Percentiles rank a stretch among this genome's conserved stretches.
These are phyloP conservation scores for Yamadazyma nakazawae DNA, from an alignment of 805 yeast genomes.

Conservation along the genomic window DNA sequence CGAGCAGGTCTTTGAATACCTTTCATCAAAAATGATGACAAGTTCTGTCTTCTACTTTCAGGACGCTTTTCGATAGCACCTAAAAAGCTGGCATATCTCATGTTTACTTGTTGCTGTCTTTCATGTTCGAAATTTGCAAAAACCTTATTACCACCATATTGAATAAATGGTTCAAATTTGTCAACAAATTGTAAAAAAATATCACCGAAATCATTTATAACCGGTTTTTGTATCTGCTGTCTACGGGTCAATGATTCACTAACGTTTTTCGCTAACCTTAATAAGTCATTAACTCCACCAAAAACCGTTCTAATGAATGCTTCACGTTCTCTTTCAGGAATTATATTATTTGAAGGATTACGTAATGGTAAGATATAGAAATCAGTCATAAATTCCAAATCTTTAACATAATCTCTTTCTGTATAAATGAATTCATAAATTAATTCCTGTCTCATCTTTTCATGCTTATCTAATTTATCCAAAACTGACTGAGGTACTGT, in stretches of 20 bases:
- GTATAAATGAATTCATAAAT: slow-evolving; percentile 92
- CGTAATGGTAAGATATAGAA: slow-evolving; percentile 90
- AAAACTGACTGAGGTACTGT: slow-evolving; percentile 80
- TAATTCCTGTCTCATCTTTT: slow-evolving; percentile 90
- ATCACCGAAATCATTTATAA: slow-evolving; percentile 84
- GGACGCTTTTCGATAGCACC: slow-evolving; percentile 85
- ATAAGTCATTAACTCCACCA: slow-evolving; percentile 83
- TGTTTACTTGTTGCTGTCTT: slow-evolving; percentile 85
- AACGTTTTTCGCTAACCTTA: slow-evolving; percentile 75
- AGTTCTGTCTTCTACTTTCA: slow-evolving; percentile 84
- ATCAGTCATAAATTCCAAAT: slow-evolving; percentile 87
- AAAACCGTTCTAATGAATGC: slow-evolving; percentile 89
- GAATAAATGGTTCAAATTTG: slow-evolving; percentile 85
- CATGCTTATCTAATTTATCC: slow-evolving; percentile 75
- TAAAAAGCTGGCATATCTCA: slow-evolving; percentile 88
- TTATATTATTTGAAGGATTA: slow-evolving; percentile 67
- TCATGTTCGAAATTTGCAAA: slow-evolving; percentile 95
- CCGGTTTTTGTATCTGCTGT: slow-evolving; percentile 76
- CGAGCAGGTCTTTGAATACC: slow-evolving; percentile 96
- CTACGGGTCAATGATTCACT: slow-evolving; percentile 88
- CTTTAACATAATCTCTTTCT: slow-evolving; percentile 93
- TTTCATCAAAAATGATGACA: slow-evolving; percentile 88
- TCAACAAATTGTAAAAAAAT: slow-evolving; percentile 80
- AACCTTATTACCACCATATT: slow-evolving; percentile 91
- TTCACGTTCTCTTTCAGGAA: slow-evolving; percentile 85